A percentile compares a stretch with the other conserved stretches of the same genome.
phyloP scores from a whole-genome alignment of 1,284 basidiomycete species.

The Retiboletus flavoniger region DNA sequence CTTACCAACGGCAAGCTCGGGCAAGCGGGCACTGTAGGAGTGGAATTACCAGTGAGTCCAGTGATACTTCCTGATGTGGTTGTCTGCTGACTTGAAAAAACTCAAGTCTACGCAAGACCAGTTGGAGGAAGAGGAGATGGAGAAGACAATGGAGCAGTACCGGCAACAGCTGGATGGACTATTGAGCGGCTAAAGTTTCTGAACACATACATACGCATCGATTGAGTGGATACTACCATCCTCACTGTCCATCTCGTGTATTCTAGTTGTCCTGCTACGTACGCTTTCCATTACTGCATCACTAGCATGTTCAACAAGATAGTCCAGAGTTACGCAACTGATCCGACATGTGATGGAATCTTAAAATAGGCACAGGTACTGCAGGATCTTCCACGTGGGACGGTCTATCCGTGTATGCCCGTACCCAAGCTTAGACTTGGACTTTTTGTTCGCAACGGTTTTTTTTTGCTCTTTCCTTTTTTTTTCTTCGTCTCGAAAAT shows the following conservation, averaged over 20 bases:
- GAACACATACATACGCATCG: conserved; percentile 19
- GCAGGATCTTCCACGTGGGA: conserved; percentile 20
- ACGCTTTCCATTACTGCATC: neutral
- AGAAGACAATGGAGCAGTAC: conserved; percentile 84
- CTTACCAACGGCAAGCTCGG: conserved; percentile 96
- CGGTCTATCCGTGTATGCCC: conserved; percentile 25
- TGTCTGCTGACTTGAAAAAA: conserved; percentile 11
- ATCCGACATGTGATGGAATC: conserved; percentile 5
- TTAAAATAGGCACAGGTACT: conserved; percentile 10
- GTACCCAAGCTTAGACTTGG: conserved; percentile 1
- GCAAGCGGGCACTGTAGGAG: conserved; percentile 71
- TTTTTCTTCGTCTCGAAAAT: conserved; percentile 37
- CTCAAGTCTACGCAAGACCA: conserved; percentile 53
- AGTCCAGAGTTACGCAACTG: neutral
- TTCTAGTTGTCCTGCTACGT: conserved; percentile 2
- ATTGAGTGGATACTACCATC: neutral
- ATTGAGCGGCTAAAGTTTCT: conserved; percentile 58
- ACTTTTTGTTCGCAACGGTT: conserved; percentile 13
- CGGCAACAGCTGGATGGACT: conserved; percentile 83
- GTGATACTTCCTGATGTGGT: neutral
- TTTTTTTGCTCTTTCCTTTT: conserved; percentile 3
- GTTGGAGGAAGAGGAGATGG: conserved; percentile 76
- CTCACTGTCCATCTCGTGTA: conserved; percentile 14
- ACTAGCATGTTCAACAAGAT: neutral
- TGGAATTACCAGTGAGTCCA: conserved; percentile 74